Base-by-base conservation (phyloP, 352 stramenopile genomes). In the Phytophthora agathidicida region DNA sequence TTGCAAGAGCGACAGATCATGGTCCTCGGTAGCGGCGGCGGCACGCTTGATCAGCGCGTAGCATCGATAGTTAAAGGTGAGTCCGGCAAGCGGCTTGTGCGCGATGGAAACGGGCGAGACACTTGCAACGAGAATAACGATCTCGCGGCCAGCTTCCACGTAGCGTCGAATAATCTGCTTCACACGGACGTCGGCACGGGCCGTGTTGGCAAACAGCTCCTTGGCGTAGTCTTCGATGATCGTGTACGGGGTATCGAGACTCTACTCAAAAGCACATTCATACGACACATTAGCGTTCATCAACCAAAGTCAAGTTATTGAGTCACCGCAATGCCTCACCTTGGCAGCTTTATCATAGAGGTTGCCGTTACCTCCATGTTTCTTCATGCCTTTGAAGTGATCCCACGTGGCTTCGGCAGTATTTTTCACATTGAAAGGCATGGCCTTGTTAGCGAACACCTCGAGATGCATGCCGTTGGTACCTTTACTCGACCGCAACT, bases 91-190 rank as follows among this genome's bases (percentile, higher is more conserved):
- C 0, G 63, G 68, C 43, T 85, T 68, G 48, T 77, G 59, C 16
- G 65, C 59, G 59, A 88, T 82, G 38, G 74, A 75, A 20, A 82
- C 44, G 9, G 77, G 77, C 9, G 82, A 62, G 22, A 85, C 57
- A 39, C 73, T 75, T 7, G 77, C 68, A 8, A 71, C 65, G 60
- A 77, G 81, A 14, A 85, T 77, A 17, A 87, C 71, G 31, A 86
- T 39, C 5, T 84, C 64, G 14, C 76, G 76, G 31, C 80, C 70
- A 9, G 68, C 44, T 36, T 86, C 75, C 2, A 79, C 74, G 61
- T 75, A 84, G 4, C 76, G 74, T 2, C 76, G 66, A 19, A 85
- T 32, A 43, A 87, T 73, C 41, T 86, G 72, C 58, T 81, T 69
- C 7, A 83, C 61, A 19, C 69, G 57, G 38, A 87, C 79, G 33